Evolutionary conservation across 164 flowering plant species (phyloP), one percentile per base, ranked within the genome.

Genomic region (Aristolochia fimbriata): DNA sequence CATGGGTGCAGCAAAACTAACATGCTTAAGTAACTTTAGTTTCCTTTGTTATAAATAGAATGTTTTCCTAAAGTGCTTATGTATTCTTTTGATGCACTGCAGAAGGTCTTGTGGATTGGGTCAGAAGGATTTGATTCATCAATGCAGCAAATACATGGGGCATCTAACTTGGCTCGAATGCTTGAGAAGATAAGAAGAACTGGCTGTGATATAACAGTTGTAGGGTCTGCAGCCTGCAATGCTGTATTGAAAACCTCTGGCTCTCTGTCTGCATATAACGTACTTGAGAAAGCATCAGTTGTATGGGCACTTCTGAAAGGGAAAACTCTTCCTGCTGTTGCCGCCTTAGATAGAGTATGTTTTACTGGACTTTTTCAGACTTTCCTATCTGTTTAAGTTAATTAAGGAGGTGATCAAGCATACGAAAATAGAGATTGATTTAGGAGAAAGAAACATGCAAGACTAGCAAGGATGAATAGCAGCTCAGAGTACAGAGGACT

Each of bases 51-150:
- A 49, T 49, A 15, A 20, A 17, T 49, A 19, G 22, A 15, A 49
- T 15, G 5, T 49, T 49, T 49, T 15, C 14, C 17, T 23, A 8
- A 54, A 24, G 33, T 19, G 37, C 37, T 51, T 21, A 50, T 22
- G 20, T 52, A 22, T 52, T 3, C 31, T 24, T 27, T 22, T 45
- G 51, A 7, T 33, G 23, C 20, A 51, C 8, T 19, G n/a, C 56
- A 91, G 96, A 85, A 82, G 73, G 68, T 86, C 27, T 19, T 80
- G 64, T 88, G 96, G 88, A 81, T 85, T 72, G 97, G 97, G 60
- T 83, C 88, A 0, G 76, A 80, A 62, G 77, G 77, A 58, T 81
- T 83, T 63, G 71, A 52, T 55, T 58, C 56, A 12, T 65, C 80
- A 54, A 43, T 54, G 67, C 65, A 57, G 31, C 50, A 62, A 53